These are phyloP conservation scores for Capsicum baccatum DNA, from an alignment of 257 asterid genomes.

Conservation along the genomic window DNA sequence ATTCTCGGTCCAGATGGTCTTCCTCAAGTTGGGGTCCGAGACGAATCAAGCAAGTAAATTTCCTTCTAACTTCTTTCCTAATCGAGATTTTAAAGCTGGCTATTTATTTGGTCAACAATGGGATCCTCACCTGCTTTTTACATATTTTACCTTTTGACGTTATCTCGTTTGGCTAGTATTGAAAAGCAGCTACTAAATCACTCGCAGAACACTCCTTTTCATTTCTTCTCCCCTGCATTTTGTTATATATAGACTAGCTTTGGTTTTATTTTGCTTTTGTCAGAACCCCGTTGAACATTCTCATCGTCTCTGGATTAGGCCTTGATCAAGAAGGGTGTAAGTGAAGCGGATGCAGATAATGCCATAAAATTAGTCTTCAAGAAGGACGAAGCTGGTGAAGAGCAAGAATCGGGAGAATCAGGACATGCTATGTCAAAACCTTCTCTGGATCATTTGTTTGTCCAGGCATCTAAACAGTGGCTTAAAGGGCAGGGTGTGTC, in stretches of 20 bases:
- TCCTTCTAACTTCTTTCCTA: constrained; percentile 25
- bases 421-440: constrained; percentile 65
- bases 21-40: constrained; percentile 96
- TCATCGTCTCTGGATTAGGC: constrained; percentile 46
- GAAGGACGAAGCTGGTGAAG: constrained; percentile 46
- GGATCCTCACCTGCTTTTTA: neutral
- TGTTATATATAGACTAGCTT: neutral
- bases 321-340: constrained; percentile 68
- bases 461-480: constrained; percentile 87
- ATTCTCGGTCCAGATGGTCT: constrained; percentile 87
- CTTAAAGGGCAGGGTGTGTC: constrained; percentile 56
- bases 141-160: neutral
- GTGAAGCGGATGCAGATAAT: constrained; percentile 57
- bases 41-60: constrained; percentile 75
- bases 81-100: neutral
- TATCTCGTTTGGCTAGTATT: neutral
- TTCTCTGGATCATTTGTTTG: constrained; percentile 65
- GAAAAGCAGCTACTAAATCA: neutral
- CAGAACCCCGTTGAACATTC: neutral
- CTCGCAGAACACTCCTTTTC: neutral
- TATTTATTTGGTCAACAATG: neutral
- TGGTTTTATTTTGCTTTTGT: neutral
- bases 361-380: constrained; percentile 72
- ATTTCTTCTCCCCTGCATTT: neutral
- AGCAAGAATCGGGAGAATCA: constrained; percentile 54